phyloP scores from a whole-genome alignment of 1,139 yeast species.

The Magnusiomyces ingens region DNA sequence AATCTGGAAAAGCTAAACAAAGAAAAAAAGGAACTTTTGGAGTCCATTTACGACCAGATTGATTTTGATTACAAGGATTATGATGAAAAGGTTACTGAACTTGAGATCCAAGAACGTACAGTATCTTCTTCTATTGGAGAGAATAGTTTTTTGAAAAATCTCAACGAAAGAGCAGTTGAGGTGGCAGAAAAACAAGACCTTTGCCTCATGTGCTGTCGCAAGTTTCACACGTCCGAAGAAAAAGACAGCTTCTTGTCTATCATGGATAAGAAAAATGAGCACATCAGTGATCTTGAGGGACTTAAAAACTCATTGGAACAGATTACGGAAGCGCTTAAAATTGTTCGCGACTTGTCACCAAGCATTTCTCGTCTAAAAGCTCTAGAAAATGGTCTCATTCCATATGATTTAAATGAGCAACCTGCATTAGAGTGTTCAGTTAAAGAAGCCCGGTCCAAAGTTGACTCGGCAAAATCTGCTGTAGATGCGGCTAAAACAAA shows the following conservation, averaged over 20 bases:
- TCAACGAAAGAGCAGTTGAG: not conserved
- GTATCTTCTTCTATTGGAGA: not conserved
- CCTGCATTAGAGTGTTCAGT: not conserved
- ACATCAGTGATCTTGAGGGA: not conserved
- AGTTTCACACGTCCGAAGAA: not conserved
- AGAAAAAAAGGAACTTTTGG: constrained; percentile 5
- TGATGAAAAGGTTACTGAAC: not conserved
- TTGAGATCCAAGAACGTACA: constrained; percentile 6
- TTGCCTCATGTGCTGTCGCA: constrained; percentile 5
- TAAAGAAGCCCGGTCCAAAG: constrained; percentile 6
- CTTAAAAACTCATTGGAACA: not conserved
- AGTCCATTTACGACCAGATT: constrained; percentile 4
- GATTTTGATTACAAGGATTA: constrained; percentile 8
- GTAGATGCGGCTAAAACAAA: constrained; percentile 13
- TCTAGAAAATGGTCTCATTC: not conserved
- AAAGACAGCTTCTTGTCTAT: constrained; percentile 1
- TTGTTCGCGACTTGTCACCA: not conserved
- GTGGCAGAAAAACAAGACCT: not conserved
- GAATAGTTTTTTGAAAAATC: not conserved
- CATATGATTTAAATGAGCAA: not conserved
- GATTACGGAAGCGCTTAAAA: not conserved
- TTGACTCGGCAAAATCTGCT: constrained; percentile 8
- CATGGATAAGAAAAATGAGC: constrained; percentile 1
- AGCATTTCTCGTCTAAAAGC: constrained; percentile 1
- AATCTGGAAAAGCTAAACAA: not conserved